Conservation (phyloP, 805 yeast species). For the Candida nemodendra region DNA sequence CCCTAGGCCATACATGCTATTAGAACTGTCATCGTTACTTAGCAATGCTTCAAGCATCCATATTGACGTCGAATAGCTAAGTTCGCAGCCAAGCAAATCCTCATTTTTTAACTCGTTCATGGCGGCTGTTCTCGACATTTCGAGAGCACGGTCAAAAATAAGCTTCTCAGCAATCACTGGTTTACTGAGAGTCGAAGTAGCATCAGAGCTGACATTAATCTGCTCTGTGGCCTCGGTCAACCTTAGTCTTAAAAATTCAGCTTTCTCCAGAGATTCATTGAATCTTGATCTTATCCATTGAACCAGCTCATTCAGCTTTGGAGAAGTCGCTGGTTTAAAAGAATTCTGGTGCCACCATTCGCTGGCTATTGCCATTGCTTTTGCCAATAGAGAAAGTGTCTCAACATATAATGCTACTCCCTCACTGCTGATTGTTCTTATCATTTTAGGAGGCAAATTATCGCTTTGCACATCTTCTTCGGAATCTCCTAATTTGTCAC, state of each 20-base stretch:
- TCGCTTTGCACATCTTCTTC: constrained; percentile 37
- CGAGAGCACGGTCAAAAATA: constrained; percentile 90
- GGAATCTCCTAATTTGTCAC: constrained; percentile 8
- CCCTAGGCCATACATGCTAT: constrained; percentile 26
- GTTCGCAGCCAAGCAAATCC: constrained; percentile 74
- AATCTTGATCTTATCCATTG: constrained; percentile 91
- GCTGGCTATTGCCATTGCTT: constrained; percentile 82
- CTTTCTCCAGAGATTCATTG: constrained; percentile 85
- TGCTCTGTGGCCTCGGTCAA: constrained; percentile 48
- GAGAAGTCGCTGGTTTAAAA: constrained; percentile 31
- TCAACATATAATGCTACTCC: constrained; percentile 85
- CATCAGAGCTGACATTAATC: constrained; percentile 10
- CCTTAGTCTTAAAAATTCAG: constrained; percentile 69
- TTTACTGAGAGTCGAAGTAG: constrained; percentile 6
- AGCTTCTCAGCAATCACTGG: constrained; percentile 73
- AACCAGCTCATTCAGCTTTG: constrained; percentile 63
- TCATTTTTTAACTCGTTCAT: constrained; percentile 77
- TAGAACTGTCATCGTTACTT: constrained; percentile 36
- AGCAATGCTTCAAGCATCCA: constrained; percentile 94
- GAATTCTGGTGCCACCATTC: constrained; percentile 79
- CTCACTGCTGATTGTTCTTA: constrained; percentile 70
- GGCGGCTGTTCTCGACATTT: constrained; percentile 89
- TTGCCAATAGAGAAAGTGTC: constrained; percentile 75
- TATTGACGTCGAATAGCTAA: constrained; percentile 84
- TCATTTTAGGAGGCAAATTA: constrained; percentile 54